Conservation (phyloP, 495 filamentous ascomycete genomes). For the Neurospora sp. region DNA sequence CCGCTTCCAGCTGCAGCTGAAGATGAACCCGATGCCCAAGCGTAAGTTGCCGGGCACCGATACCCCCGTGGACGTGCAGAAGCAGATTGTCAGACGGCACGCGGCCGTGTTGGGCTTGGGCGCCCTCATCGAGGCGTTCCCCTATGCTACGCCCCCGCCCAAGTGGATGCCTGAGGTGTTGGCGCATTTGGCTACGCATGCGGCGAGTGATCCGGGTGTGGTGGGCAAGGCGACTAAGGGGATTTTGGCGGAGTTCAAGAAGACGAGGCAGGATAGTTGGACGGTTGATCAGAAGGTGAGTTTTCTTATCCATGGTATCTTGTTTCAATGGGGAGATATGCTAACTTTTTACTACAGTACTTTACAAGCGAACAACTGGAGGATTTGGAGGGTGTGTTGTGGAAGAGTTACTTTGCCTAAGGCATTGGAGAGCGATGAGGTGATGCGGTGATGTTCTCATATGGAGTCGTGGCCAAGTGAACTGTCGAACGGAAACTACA, state of each 20-base stretch:
- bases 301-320: background rate
- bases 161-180: conserved; percentile 90
- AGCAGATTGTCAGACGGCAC: conserved; percentile 70
- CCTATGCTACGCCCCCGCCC: conserved; percentile 86
- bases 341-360: conserved; percentile 43
- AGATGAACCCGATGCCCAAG: conserved; percentile 78
- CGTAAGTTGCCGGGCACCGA: conserved; percentile 53
- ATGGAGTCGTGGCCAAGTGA: background rate
- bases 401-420: conserved; percentile 98
- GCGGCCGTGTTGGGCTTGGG: conserved; percentile 89
- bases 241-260: conserved; percentile 96
- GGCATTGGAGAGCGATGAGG: background rate
- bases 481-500: background rate
- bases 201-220: conserved; percentile 79
- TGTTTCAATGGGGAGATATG: background rate
- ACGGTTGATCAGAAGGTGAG: conserved; percentile 90
- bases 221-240: conserved; percentile 97
- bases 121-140: conserved; percentile 90
- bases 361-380: conserved; percentile 89
- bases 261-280: conserved; percentile 99
- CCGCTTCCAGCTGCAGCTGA: conserved; percentile 67
- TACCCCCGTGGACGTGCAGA: conserved; percentile 68
- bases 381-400: conserved; percentile 90
- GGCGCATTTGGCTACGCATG: conserved; percentile 71
- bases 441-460: background rate